A percentile compares a stretch with the other conserved stretches of the same genome.
These are phyloP conservation scores for Boletus vinaceobasis DNA, from an alignment of 768 basidiomycete genomes.

Conservation along the genomic window DNA sequence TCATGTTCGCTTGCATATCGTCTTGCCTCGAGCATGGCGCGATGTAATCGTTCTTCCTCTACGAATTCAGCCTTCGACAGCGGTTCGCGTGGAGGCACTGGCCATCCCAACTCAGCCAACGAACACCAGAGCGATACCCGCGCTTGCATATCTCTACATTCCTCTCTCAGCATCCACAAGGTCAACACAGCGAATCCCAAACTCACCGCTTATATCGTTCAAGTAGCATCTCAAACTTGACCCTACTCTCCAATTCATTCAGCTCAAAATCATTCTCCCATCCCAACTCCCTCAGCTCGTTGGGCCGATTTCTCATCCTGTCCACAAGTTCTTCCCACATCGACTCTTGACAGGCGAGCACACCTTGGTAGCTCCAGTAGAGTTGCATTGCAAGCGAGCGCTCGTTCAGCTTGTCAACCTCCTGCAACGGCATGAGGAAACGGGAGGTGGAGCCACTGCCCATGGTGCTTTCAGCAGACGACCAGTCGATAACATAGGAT, in stretches of 20 bases:
- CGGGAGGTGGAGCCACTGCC: slow-evolving; percentile 29
- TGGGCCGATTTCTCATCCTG: slow-evolving; percentile 53
- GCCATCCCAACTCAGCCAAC: slow-evolving; percentile 55
- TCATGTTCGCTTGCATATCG: slow-evolving; percentile 52
- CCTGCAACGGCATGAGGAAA: slow-evolving; percentile 39
- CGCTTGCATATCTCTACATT: slow-evolving; percentile 58
- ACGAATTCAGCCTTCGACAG: slow-evolving; percentile 67
- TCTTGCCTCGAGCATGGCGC: slow-evolving; percentile 58
- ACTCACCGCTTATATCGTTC: slow-evolving; percentile 56
- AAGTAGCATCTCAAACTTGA: slow-evolving; percentile 56
- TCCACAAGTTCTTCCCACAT: slow-evolving; percentile 76
- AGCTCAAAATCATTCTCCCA: slow-evolving; percentile 70
- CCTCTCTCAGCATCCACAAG: neutral
- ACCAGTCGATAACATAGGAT: slow-evolving; percentile 46
- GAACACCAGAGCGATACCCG: slow-evolving; percentile 66
- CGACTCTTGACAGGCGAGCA: slow-evolving; percentile 65
- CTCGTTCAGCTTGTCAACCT: slow-evolving; percentile 47
- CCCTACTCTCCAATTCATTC: slow-evolving; percentile 51
- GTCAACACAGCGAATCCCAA: neutral
- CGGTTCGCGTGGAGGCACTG: slow-evolving; percentile 56
- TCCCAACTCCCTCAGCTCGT: slow-evolving; percentile 54
- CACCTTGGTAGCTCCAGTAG: slow-evolving; percentile 56
- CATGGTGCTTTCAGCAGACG: slow-evolving; percentile 42
- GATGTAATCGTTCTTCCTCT: slow-evolving; percentile 61
- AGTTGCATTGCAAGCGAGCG: slow-evolving; percentile 70